phyloP scores from a whole-genome alignment of 73 alveolate species.

The Uronychia binucleata region DNA sequence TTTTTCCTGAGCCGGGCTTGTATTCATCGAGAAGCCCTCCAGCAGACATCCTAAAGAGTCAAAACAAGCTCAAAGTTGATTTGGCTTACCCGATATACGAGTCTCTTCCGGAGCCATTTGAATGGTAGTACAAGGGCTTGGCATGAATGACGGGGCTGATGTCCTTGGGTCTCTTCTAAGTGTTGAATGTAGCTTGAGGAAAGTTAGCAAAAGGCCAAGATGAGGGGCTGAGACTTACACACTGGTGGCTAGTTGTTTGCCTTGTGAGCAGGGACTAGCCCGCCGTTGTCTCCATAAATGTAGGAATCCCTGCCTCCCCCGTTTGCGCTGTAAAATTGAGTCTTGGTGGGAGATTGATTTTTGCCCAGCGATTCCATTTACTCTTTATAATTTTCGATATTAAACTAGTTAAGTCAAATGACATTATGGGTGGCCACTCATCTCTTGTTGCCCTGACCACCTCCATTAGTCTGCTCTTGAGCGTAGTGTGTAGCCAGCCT shows the following conservation, averaged over 20 bases:
- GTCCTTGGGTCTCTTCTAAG: background rate
- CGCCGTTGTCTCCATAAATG: conserved; percentile 61
- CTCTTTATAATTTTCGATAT: too few relatives aligned
- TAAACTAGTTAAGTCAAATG: too few relatives aligned
- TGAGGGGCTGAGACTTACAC: background rate
- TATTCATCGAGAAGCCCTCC: background rate
- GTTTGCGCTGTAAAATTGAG: conserved; percentile 27
- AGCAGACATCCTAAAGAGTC: background rate
- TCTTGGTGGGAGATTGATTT: background rate
- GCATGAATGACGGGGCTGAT: conserved; percentile 35
- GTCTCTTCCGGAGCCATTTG: conserved; percentile 59
- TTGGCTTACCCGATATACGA: conserved; percentile 29
- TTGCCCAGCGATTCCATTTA: background rate
- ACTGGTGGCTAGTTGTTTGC: conserved; percentile 4
- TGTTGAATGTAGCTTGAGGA: background rate
- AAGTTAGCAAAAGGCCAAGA: too few relatives aligned
- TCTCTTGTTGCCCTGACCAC: background rate
- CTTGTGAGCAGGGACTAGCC: conserved; percentile 8
- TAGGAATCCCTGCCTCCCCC: conserved; percentile 76
- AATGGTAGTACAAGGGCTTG: conserved; percentile 30
- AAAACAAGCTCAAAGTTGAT: too few relatives aligned
- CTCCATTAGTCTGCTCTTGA: conserved; percentile 64
- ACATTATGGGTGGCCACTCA: too few relatives aligned
- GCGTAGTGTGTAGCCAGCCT: conserved; percentile 91
- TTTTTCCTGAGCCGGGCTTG: background rate